A percentile compares a stretch with the other conserved stretches of the same genome.
phyloP scores from a whole-genome alignment of 345 rosid species.

The Salix udensis region DNA sequence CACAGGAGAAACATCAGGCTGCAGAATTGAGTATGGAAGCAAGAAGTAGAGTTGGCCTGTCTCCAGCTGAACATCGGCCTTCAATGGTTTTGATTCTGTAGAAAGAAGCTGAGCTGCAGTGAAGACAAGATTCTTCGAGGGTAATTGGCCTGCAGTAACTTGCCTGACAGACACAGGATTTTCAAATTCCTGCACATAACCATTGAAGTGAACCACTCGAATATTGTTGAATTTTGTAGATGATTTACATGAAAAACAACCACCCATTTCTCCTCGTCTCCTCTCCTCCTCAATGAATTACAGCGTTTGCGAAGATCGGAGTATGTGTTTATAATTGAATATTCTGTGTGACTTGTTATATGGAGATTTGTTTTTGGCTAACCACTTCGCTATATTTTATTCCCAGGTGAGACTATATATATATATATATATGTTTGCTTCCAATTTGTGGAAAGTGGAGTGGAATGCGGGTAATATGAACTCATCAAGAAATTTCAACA shows the following conservation, averaged over 20 bases:
- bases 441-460: background rate
- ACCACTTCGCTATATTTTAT: background rate
- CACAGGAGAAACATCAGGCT: constrained; percentile 34
- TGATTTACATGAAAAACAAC: constrained; percentile 25
- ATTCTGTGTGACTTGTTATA: background rate
- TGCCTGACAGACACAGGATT: constrained; percentile 34
- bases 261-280: constrained; percentile 24
- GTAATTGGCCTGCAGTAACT: constrained; percentile 26
- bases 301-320: background rate
- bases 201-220: constrained; percentile 46
- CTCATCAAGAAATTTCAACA: background rate
- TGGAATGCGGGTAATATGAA: background rate
- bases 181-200: constrained; percentile 35
- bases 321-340: background rate
- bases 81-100: constrained; percentile 22
- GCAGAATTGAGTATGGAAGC: constrained; percentile 38
- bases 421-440: background rate
- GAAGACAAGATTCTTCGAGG: constrained; percentile 29
- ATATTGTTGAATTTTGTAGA: constrained; percentile 14
- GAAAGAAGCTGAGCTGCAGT: constrained; percentile 44
- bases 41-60: constrained; percentile 43
- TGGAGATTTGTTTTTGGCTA: background rate
- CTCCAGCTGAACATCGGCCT: constrained; percentile 24
- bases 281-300: constrained; percentile 5
- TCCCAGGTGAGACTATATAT: background rate